These are phyloP conservation scores for Dittrichia graveolens DNA, from an alignment of 129 eudicot species.

Conservation along the genomic window DNA sequence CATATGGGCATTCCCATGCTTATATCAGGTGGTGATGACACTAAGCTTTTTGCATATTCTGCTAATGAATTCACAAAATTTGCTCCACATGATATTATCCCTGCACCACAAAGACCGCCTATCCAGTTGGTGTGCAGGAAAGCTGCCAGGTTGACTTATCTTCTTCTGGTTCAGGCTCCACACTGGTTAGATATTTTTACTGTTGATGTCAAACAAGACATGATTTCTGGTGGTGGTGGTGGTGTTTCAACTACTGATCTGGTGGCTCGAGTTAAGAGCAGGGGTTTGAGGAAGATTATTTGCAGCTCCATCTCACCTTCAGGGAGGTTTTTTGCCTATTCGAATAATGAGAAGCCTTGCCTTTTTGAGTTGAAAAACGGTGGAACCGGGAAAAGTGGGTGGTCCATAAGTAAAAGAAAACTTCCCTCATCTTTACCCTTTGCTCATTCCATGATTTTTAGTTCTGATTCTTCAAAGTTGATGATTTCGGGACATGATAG, in stretches of 20 bases:
- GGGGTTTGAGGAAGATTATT: slow-evolving; percentile 62
- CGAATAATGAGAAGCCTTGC: slow-evolving; percentile 62
- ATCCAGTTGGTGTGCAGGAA: slow-evolving; percentile 64
- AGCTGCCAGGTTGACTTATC: slow-evolving; percentile 47
- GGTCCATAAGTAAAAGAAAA: slow-evolving; percentile 63
- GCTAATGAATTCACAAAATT: slow-evolving; percentile 81
- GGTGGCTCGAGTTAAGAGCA: slow-evolving; percentile 71
- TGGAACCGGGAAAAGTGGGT: slow-evolving; percentile 43
- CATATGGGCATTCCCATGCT: slow-evolving; percentile 95
- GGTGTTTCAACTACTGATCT: slow-evolving; percentile 56
- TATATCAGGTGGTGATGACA: slow-evolving; percentile 94
- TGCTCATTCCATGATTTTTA: slow-evolving; percentile 78
- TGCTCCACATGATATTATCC: slow-evolving; percentile 85
- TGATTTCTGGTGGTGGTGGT: slow-evolving; percentile 34
- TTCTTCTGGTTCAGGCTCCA: slow-evolving; percentile 79
- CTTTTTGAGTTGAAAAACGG: slow-evolving; percentile 58
- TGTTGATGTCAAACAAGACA: slow-evolving; percentile 44
- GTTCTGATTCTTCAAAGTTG: slow-evolving; percentile 69
- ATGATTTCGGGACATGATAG: slow-evolving; percentile 91
- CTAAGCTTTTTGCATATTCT: slow-evolving; percentile 93
- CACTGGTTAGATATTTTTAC: slow-evolving; percentile 55
- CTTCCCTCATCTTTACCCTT: slow-evolving; percentile 73
- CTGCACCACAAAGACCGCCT: slow-evolving; percentile 89
- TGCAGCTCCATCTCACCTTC: slow-evolving; percentile 79
- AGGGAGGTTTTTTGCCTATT: slow-evolving; percentile 64